These are phyloP conservation scores for Globisporangium iwayamae DNA, from an alignment of 352 stramenopile species.

Conservation along the genomic window DNA sequence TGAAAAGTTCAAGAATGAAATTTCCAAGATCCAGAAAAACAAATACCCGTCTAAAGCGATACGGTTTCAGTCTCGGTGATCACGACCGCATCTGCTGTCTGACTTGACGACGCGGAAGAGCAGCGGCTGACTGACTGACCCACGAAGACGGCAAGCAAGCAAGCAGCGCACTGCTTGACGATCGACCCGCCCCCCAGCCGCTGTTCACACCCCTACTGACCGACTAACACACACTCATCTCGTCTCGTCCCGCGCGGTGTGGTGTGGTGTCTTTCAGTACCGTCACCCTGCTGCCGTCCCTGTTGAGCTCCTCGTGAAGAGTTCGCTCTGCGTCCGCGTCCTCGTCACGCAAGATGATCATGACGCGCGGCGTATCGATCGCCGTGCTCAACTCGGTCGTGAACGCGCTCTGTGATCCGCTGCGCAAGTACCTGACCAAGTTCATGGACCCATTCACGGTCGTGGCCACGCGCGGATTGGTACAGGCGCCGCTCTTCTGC, in stretches of 20 bases:
- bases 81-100: constrained; percentile 1
- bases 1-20: too few relatives aligned
- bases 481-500: constrained; percentile 72
- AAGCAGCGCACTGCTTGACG: neutral
- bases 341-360: constrained; percentile 34
- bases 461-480: constrained; percentile 58
- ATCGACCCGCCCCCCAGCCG: neutral
- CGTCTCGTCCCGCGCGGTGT: too few relatives aligned
- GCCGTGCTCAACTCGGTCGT: constrained; percentile 78
- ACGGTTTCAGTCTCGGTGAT: neutral
- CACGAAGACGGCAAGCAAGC: neutral
- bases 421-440: constrained; percentile 82
- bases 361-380: constrained; percentile 69
- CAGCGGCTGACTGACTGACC: neutral
- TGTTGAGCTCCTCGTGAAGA: neutral
- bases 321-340: neutral
- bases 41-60: too few relatives aligned
- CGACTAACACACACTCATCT: neutral
- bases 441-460: constrained; percentile 84
- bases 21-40: too few relatives aligned
- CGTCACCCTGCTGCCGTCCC: neutral
- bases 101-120: constrained; percentile 8
- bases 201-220: neutral
- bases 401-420: constrained; percentile 71
- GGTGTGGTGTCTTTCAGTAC: neutral